phyloP scores from a whole-genome alignment of 1,284 basidiomycete species.

The Retiboletus fuscus region DNA sequence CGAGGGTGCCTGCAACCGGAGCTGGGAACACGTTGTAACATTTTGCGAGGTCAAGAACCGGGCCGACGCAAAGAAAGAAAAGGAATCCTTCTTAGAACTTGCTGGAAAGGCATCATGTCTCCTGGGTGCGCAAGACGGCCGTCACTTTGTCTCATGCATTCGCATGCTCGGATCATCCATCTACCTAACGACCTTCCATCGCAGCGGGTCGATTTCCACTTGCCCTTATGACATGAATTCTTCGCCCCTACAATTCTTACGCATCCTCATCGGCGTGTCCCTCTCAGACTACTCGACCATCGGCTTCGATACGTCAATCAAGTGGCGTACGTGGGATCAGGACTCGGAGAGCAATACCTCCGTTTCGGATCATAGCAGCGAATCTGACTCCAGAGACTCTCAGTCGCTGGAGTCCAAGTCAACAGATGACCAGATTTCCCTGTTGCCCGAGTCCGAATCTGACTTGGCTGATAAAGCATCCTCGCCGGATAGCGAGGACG shows the following conservation, averaged over 20 bases:
- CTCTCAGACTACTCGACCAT: background rate
- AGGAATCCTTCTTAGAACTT: background rate
- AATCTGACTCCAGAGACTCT: background rate
- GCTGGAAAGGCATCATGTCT: constrained; percentile 5
- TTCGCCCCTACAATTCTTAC: constrained; percentile 1
- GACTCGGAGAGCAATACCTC: background rate
- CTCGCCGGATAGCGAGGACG: no score
- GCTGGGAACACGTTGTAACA: constrained; percentile 2
- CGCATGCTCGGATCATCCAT: background rate
- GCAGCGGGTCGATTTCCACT: background rate
- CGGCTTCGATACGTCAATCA: constrained; percentile 2
- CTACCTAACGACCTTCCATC: constrained; percentile 1
- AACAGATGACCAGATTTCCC: background rate
- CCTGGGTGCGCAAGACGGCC: background rate
- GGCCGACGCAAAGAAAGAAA: background rate
- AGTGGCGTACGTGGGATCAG: no score
- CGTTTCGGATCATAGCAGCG: no score
- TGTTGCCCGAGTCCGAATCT: no score
- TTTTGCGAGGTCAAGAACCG: constrained; percentile 14
- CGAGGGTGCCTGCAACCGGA: background rate
- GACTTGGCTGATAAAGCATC: background rate
- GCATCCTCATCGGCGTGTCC: constrained; percentile 1
- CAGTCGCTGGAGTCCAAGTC: background rate
- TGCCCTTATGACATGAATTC: background rate
- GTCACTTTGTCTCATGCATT: background rate